Base-by-base conservation (phyloP, 176 grass and related monocot genomes). In the Musa itinerans region DNA sequence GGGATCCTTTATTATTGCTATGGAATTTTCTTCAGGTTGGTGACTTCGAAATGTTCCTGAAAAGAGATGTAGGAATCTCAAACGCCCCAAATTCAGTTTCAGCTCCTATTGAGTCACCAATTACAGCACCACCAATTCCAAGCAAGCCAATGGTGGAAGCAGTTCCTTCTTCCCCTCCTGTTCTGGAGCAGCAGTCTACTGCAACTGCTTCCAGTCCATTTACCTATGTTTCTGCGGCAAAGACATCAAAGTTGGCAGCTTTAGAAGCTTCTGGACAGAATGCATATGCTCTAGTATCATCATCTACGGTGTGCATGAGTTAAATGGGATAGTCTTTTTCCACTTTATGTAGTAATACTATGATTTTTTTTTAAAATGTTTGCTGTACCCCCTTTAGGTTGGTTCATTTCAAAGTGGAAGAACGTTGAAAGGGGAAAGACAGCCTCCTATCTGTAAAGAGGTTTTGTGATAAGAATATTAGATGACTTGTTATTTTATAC, bases 41-140 rank as follows among this genome's bases (percentile, higher is more conserved):
- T 57, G 24, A 74, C 54, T 74, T 56, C 34, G 72, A 74, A 74
- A 59, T 57, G 72, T 21, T 19, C 9, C 24, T 74, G 72, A 74
- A 58, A 74, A 74, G 72, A 69, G 10, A 50, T 69, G 16, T 19
- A 57, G 72, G 23, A 53, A 74, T 57, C 50, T 57, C 72, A 74
- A 74, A 29, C 11, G 67, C 34, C 50, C 29, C 27, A 74, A 43
- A 27, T 43, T 26, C 54, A 58, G 15, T 57, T 74, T 74, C 72
- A 57, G 16, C 72, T 59, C 24, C 23, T 74, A 57, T 74, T 0
- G 23, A 43, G 7, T 43, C 50, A 54, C 72, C 72, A 74, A 74
- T 17, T 48, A 34, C 72, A 74, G 72, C 72, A 58, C 72, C 24
- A 74, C 72, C 72, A 74, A 43, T 74, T 74, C 72, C 72, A 58